A percentile compares a stretch with the other conserved stretches of the same genome.
Evolutionary conservation across 2,329 filamentous ascomycete species (phyloP).

Genomic region (Trichoderma endophyticum): DNA sequence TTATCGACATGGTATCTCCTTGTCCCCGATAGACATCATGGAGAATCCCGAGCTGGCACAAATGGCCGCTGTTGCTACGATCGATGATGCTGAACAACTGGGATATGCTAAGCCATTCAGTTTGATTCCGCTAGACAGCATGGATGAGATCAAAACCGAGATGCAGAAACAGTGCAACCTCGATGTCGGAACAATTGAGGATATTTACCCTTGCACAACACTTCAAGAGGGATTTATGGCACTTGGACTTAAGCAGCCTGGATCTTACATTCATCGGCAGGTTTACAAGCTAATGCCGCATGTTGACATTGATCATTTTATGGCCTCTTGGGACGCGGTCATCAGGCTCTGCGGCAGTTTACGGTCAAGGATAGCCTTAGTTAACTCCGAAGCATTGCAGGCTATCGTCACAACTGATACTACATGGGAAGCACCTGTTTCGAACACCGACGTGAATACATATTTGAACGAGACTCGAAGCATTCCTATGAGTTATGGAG

Average conservation of each 20-base stretch:
- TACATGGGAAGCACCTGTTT: slow-evolving; percentile 1
- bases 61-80: background rate
- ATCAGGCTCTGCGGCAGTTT: background rate
- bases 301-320: slow-evolving; percentile 1
- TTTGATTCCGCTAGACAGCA: background rate
- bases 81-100: background rate
- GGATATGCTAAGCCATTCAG: background rate
- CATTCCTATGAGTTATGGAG: slow-evolving; percentile 6
- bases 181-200: background rate
- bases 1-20: slow-evolving; percentile 2
- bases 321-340: slow-evolving; percentile 26
- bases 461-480: background rate
- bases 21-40: background rate
- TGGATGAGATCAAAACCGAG: background rate
- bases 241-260: slow-evolving; percentile 5
- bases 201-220: slow-evolving; percentile 10
- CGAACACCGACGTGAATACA: background rate
- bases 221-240: slow-evolving; percentile 15
- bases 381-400: background rate
- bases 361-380: slow-evolving; percentile 10
- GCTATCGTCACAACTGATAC: background rate
- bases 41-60: slow-evolving; percentile 1
- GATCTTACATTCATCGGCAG: slow-evolving; percentile 8
- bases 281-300: background rate
- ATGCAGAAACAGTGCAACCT: background rate